Base-by-base conservation (phyloP, 805 yeast genomes). In the Schwanniomyces occidentalis region DNA sequence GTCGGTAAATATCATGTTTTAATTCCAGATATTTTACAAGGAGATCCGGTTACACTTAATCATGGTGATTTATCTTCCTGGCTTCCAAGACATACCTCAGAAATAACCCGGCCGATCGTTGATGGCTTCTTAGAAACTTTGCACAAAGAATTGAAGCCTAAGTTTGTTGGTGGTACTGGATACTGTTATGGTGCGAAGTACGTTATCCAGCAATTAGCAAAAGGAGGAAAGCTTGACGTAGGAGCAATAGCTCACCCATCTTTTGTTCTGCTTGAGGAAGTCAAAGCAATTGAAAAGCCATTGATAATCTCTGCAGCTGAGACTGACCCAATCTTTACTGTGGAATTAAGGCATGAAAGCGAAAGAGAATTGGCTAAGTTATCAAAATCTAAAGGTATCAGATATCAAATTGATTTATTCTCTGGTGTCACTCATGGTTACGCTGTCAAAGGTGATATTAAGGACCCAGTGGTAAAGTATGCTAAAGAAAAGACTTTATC, bases 201-300 rank as follows among this genome's bases (percentile, higher is more conserved):
- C 47, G 78, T 75, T 21, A 48, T 84, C 38, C 78, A 73, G 40
- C 74, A 80, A 38, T 56, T 76, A 19, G 56, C 69, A 5, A 51
- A 50, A 17, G 69, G 58, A 26, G 63, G 63, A 12, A 34, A 37
- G 9, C 49, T 54, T 7, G 56, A 54, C 35, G 63, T 71, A 12
- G 87, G 76, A 49, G 95, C 91, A 10, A 60, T 77, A 43, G 93
- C 93, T 6, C 97, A 90, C 61, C 96, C 97, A 5, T 82, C 95
- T 2, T 73, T 82, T 41, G 80, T 85, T 10, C 41, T 70, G 8
- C 70, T 72, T 21, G 89, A 78, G 24, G 95, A 85, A 51, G 70
- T 87, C 30, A 75, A 69, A 34, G 73, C 65, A 1, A 56, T 90
- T 46, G 33, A 49, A 1, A 54, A 54, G 31, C 95, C 95, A 14